phyloP scores from a whole-genome alignment of 2,329 filamentous ascomycete genomes.

The Penicillium janthinellum region DNA sequence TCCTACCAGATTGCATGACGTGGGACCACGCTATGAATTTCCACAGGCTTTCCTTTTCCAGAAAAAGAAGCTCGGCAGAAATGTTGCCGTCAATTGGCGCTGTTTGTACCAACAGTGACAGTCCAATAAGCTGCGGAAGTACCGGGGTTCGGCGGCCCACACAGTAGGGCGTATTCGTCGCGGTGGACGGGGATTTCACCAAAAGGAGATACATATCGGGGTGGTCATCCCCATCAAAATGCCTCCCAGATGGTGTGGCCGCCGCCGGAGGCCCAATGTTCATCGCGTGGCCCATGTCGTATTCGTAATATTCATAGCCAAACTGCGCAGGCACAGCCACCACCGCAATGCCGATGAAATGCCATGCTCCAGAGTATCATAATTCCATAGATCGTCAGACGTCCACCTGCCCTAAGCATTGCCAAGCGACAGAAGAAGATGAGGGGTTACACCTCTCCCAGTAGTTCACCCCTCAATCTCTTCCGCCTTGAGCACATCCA shows the following conservation, averaged over 20 bases:
- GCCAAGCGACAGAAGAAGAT: background rate
- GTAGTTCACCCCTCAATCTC: constrained; percentile 26
- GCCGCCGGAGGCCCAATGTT: background rate
- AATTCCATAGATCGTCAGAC: background rate
- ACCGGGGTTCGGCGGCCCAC: background rate
- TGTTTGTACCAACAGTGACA: background rate
- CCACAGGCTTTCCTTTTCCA: background rate
- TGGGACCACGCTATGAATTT: background rate
- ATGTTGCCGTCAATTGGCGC: background rate
- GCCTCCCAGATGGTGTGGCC: background rate
- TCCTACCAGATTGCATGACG: background rate
- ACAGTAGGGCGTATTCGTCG: background rate
- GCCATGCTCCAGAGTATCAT: background rate
- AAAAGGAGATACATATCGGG: background rate
- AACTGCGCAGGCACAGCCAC: background rate
- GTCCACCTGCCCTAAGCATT: background rate
- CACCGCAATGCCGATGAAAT: background rate
- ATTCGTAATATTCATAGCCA: background rate
- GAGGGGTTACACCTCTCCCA: background rate
- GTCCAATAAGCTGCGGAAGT: background rate
- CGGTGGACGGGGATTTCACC: background rate
- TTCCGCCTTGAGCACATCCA: constrained; percentile 67
- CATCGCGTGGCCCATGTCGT: background rate
- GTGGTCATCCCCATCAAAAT: too few species aligned
- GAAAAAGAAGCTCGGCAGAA: background rate